Percentiles rank a stretch among this genome's conserved stretches.
These are phyloP conservation scores for Boletus vinaceobasis DNA, from an alignment of 768 basidiomycete genomes.

Conservation along the genomic window DNA sequence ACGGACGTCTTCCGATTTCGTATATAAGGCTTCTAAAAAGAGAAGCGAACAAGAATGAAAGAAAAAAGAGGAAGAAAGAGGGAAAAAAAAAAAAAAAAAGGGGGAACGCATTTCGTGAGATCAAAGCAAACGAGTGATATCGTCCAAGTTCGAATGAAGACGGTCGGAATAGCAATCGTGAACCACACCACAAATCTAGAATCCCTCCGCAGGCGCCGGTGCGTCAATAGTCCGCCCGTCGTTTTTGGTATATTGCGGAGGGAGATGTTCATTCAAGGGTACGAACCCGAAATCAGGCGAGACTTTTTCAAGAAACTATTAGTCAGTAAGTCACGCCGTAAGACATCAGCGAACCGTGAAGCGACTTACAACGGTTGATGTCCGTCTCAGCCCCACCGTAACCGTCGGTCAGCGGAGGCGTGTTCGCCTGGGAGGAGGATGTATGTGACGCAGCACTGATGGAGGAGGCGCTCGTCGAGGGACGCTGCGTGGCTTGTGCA, in stretches of 20 bases:
- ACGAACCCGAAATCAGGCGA: constrained; percentile 86
- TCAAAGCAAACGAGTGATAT: constrained; percentile 27
- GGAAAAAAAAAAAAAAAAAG: constrained; percentile 13
- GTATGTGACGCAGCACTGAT: constrained; percentile 75
- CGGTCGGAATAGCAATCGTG: constrained; percentile 27
- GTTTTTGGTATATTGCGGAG: constrained; percentile 59
- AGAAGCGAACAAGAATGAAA: constrained; percentile 31
- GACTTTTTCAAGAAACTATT: constrained; percentile 47
- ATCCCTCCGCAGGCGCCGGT: constrained; percentile 22
- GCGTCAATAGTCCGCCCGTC: constrained; percentile 46
- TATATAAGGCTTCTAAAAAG: constrained; percentile 25
- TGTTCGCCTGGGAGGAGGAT: constrained; percentile 78
- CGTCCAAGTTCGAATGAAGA: constrained; percentile 33
- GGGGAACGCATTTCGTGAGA: constrained; percentile 35
- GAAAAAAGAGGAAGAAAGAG: not conserved
- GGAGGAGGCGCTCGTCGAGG: constrained; percentile 69
- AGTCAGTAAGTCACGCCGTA: constrained; percentile 47
- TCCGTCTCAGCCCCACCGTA: constrained; percentile 64
- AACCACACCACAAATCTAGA: constrained; percentile 30
- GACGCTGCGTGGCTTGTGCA: constrained; percentile 45
- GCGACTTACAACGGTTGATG: constrained; percentile 78
- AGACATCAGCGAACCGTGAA: constrained; percentile 21
- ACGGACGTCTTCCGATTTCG: constrained; percentile 35
- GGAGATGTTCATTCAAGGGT: constrained; percentile 74
- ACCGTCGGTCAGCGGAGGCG: constrained; percentile 66